Evolutionary conservation across 768 basidiomycete genomes (phyloP), one percentile per base, ranked within the genome.

Genomic region (Paxillus rubicundulus): DNA sequence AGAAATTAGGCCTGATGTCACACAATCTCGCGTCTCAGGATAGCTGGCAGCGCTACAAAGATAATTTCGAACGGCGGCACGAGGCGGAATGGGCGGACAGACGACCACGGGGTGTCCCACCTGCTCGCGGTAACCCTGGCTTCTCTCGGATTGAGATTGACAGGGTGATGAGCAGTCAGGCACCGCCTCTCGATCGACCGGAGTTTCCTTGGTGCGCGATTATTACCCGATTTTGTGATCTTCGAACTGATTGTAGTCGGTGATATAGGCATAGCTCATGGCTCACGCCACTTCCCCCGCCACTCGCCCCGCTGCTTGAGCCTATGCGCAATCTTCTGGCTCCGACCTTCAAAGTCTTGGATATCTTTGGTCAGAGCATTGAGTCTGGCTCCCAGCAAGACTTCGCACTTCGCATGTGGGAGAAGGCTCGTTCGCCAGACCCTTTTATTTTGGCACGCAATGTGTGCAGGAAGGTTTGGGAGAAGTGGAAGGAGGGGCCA

Each of bases 381-480:
- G 63, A 71, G 14, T 80, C 79, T 1, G 87, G 87, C 10, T 78
- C 80, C 52, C 82, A 85, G 54, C 72, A 62, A 45, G 70, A 81
- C 58, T 81, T 90, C 61, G 82, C 78, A 3, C 60, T 60, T 28
- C 80, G 81, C 4, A 67, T 84, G 14, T 82, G 81, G 79, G 81
- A 85, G 62, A 88, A 85, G 63, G 80, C 85, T 16, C 75, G 72
- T 69, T 79, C 82, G 1, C 73, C 75, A 12, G 84, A 88, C 48
- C 88, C 88, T 1, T 81, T 68, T 41, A 57, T 64, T 43, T 69
- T 79, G 8, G 75, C 70, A 12, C 63, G 66, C n/a, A 74, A 68
- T n/a, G 71, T 71, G 5, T 67, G 67, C 55, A 62, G 65, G 52
- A 67, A 69, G 57, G 70, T 73, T 64, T 75, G 74, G 75, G 67